These are phyloP conservation scores for Monosporozyma aquatica DNA, from an alignment of 805 yeast genomes.

Conservation along the genomic window DNA sequence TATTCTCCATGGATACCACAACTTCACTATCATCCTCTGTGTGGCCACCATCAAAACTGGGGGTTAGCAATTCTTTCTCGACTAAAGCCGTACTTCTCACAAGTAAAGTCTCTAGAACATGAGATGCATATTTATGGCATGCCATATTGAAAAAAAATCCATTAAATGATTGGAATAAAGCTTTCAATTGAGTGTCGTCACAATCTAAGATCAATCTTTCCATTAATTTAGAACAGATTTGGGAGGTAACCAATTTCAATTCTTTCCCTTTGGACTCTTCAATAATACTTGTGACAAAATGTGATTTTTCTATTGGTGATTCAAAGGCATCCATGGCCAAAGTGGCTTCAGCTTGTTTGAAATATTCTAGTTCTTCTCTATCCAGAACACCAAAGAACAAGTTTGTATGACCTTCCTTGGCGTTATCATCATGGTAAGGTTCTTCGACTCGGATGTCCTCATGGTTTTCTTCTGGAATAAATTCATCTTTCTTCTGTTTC, in stretches of 20 bases:
- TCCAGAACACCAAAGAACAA: constrained; percentile 85
- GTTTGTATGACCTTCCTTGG: constrained; percentile 13
- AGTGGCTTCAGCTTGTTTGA: constrained; percentile 85
- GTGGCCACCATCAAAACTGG: constrained; percentile 30
- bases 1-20: constrained; percentile 51
- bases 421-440: constrained; percentile 9
- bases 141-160: constrained; percentile 73
- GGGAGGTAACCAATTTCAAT: constrained; percentile 84
- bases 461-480: constrained; percentile 12
- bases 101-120: constrained; percentile 79
- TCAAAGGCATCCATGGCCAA: constrained; percentile 73
- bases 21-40: constrained; percentile 33
- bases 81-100: constrained; percentile 65
- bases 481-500: constrained; percentile 21
- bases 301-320: constrained; percentile 57
- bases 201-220: constrained; percentile 74
- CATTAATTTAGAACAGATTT: constrained; percentile 85
- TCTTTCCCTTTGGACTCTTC: constrained; percentile 87
- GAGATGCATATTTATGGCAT: constrained; percentile 86
- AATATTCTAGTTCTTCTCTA: constrained; percentile 76
- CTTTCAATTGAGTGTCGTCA: constrained; percentile 53
- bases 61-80: constrained; percentile 59
- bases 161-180: constrained; percentile 54
- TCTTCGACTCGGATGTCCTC: constrained; percentile 8
- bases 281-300: constrained; percentile 67